Evolutionary conservation across 192 early-diverging fungal genomes (phyloP), one percentile per base, ranked within the genome.

Genomic region (Rhizoclosmatium sp.): DNA sequence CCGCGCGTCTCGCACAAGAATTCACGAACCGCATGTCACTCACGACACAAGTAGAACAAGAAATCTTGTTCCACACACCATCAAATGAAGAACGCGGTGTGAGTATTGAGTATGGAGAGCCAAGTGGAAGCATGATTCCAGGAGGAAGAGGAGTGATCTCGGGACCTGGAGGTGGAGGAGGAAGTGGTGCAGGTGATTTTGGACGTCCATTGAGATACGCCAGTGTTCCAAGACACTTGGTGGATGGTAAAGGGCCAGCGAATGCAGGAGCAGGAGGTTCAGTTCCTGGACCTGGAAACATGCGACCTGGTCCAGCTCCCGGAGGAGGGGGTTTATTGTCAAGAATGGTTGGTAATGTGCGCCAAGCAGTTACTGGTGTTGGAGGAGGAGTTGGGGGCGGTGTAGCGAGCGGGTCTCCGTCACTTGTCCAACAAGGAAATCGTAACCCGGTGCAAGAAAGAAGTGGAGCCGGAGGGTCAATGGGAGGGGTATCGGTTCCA

Each of bases 111-210:
- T 16, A 44, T 46, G 47, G 19, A 1, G 47, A 3, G 45, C n/a
- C 5, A 9, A 45, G 46, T 16, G 46, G 12, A 23, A 71, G 69
- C 51, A 71, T 71, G 69, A 39, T 71, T 56, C 69, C 69, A 56
- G 39, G 69, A 2, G 69, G 54, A 2, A 1, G 69, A 71, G 69
- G 41, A 19, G 69, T 71, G 14, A 31, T 71, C 2, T 46, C 10
- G 44, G 44, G 65, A 12, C 65, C 65, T 5, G 40, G 21, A 2
- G 69, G 54, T 23, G 69, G 5, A 10, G 69, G 7, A 7, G 54
- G 39, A 23, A 49, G 21, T 5, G 51, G 7, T n/a, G 54, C 23
- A 49, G n/a, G 9, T 3, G 45, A 45, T 46, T 31, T 31, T n/a
- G 51, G 31, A 39, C 48, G 69, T 10, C 47, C 45, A 21, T 9